Evolutionary conservation across 768 basidiomycete species (phyloP).

Genomic region (Rhizopogon vinicolor): DNA sequence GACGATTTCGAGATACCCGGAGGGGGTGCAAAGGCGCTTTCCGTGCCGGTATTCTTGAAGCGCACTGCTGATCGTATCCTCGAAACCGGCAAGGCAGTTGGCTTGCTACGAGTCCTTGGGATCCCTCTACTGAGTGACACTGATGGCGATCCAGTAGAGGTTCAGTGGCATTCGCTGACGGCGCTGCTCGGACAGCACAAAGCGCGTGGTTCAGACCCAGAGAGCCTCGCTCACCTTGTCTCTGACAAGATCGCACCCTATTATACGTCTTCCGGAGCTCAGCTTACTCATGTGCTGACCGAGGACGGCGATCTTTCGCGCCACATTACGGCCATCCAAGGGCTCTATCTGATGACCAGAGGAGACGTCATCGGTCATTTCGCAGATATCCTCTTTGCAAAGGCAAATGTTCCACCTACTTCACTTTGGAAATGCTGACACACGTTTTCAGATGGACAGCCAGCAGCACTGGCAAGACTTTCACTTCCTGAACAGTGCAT

Average conservation of each 20-base stretch:
- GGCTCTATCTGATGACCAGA: slow-evolving; percentile 67
- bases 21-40: slow-evolving; percentile 19
- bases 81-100: slow-evolving; percentile 75
- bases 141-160: slow-evolving; percentile 23
- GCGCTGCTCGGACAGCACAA: slow-evolving; percentile 31
- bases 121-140: slow-evolving; percentile 15
- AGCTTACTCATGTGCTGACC: slow-evolving; percentile 53
- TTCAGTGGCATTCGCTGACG: slow-evolving; percentile 40
- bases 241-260: slow-evolving; percentile 62
- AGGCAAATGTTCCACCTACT: slow-evolving; percentile 37
- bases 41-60: slow-evolving; percentile 56
- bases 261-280: slow-evolving; percentile 46
- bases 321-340: slow-evolving; percentile 63
- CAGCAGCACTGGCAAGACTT: slow-evolving; percentile 73
- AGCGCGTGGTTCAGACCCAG: slow-evolving; percentile 46
- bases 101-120: slow-evolving; percentile 60
- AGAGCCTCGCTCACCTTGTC: no score
- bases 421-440: background rate
- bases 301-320: slow-evolving; percentile 63
- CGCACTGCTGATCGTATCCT: slow-evolving; percentile 57
- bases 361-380: slow-evolving; percentile 80
- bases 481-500: slow-evolving; percentile 78
- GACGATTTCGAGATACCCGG: slow-evolving; percentile 21
- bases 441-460: slow-evolving; percentile 88
- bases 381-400: slow-evolving; percentile 68